Evolutionary conservation across 2,329 filamentous ascomycete genomes (phyloP).

Genomic region (Fusarium sp.): DNA sequence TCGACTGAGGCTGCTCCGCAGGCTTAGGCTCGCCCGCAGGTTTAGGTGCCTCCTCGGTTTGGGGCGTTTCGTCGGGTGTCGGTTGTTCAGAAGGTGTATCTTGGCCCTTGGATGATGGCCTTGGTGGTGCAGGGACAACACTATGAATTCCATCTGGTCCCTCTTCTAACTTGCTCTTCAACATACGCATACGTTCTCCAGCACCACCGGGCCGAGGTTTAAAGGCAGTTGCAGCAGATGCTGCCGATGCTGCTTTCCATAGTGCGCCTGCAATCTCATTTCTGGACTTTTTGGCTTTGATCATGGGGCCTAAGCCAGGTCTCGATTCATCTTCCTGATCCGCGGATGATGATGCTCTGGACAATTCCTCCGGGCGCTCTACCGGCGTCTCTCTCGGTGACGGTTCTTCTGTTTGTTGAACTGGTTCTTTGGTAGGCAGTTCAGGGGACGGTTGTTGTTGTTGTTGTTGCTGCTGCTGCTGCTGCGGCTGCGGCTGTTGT

Average conservation of each 20-base stretch:
- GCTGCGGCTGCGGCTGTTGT: background rate
- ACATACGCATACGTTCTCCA: slow-evolving; percentile 80
- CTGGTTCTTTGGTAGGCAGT: slow-evolving; percentile 27
- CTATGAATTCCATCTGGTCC: slow-evolving; percentile 91
- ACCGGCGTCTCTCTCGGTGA: slow-evolving; percentile 24
- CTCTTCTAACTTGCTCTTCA: slow-evolving; percentile 70
- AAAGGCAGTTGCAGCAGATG: slow-evolving; percentile 72
- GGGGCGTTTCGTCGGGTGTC: slow-evolving; percentile 24
- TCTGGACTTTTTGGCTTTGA: slow-evolving; percentile 82
- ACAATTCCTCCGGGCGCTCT: slow-evolving; percentile 39
- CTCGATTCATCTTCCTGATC: slow-evolving; percentile 35
- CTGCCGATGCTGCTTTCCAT: slow-evolving; percentile 77
- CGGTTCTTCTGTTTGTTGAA: slow-evolving; percentile 23
- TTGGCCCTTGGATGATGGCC: slow-evolving; percentile 59
- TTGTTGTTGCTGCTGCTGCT: too few species aligned
- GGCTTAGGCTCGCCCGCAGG: slow-evolving; percentile 14
- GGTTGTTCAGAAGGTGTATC: slow-evolving; percentile 46
- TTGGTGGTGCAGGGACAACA: slow-evolving; percentile 84
- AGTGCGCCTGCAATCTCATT: slow-evolving; percentile 82
- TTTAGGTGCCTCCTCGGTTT: slow-evolving; percentile 14
- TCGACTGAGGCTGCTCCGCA: slow-evolving; percentile 51
- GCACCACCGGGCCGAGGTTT: slow-evolving; percentile 91
- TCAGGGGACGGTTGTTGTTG: slow-evolving; percentile 41
- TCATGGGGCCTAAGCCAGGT: slow-evolving; percentile 82
- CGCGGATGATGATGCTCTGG: slow-evolving; percentile 21